Conservation (phyloP, 176 grass and related monocot genomes). For the Oryza australiensis region DNA sequence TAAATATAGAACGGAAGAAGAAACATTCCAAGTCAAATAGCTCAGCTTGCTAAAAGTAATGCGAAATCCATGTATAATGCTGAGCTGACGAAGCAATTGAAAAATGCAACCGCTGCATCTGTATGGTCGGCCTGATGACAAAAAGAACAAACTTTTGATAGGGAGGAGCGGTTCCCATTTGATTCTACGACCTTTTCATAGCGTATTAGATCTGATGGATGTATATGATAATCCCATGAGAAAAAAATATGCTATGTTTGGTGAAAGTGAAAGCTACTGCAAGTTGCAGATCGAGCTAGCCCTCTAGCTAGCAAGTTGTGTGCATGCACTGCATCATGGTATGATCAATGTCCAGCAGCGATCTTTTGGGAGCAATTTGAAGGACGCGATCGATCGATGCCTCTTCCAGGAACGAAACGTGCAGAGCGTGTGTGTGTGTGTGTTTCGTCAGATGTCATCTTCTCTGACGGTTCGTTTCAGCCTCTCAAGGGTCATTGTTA, state of each 20-base stretch:
- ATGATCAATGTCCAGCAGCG: background rate
- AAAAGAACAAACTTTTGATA: background rate
- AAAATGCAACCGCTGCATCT: background rate
- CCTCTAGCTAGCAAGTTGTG: background rate
- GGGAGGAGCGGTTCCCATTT: background rate
- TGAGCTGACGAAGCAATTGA: background rate
- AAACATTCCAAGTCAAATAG: slow-evolving; percentile 33
- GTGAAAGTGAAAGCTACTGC: background rate
- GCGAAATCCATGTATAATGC: background rate
- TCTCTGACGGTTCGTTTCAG: slow-evolving; percentile 22
- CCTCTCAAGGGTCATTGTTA: slow-evolving; percentile 24
- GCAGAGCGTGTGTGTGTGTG: background rate
- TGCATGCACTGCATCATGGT: slow-evolving; percentile 3
- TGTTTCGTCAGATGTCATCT: background rate
- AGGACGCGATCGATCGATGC: background rate
- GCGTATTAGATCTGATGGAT: slow-evolving; percentile 12
- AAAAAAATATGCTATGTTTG: background rate
- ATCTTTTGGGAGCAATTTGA: background rate
- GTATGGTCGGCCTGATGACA: background rate
- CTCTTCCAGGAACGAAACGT: slow-evolving; percentile 28
- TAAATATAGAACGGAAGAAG: background rate
- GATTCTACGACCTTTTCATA: background rate
- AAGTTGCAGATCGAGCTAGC: slow-evolving; percentile 12
- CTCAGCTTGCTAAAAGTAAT: slow-evolving; percentile 30
- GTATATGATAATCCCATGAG: background rate